Conservation (phyloP, 305 asterid genomes). For the Rubia balearica region DNA sequence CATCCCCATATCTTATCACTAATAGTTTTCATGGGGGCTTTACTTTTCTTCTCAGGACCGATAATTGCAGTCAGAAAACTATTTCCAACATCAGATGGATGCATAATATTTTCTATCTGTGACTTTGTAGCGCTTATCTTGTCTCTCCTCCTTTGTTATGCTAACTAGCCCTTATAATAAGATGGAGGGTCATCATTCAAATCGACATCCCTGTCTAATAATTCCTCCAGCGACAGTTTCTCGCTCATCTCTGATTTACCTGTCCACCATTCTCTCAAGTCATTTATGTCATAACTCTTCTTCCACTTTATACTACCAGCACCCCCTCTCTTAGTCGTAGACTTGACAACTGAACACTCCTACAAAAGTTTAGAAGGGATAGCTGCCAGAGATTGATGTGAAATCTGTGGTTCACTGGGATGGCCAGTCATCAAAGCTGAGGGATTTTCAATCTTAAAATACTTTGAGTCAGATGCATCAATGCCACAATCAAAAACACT, state of each 20-base stretch:
- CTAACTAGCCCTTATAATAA: slow-evolving; percentile 42
- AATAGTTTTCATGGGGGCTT: slow-evolving; percentile 1
- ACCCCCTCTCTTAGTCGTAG: slow-evolving; percentile 19
- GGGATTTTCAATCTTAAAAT: slow-evolving; percentile 30
- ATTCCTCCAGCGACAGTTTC: slow-evolving; percentile 53
- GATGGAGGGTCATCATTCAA: slow-evolving; percentile 62
- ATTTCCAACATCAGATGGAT: slow-evolving; percentile 26
- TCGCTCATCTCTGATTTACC: slow-evolving; percentile 78
- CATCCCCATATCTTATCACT: too few species aligned
- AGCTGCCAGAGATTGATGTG: slow-evolving; percentile 49
- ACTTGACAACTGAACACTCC: slow-evolving; percentile 28
- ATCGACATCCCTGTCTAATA: slow-evolving; percentile 67
- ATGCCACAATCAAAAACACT: slow-evolving; percentile 22
- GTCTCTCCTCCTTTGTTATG: slow-evolving; percentile 40
- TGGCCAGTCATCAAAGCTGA: slow-evolving; percentile 17
- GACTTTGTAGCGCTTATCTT: slow-evolving; percentile 62
- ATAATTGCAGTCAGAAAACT: slow-evolving; percentile 15
- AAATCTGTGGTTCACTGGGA: slow-evolving; percentile 39
- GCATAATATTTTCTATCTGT: slow-evolving; percentile 45
- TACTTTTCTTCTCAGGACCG: slow-evolving; percentile 35
- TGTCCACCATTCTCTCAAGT: slow-evolving; percentile 66
- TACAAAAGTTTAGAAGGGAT: slow-evolving; percentile 48
- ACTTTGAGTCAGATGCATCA: slow-evolving; percentile 28
- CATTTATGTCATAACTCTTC: slow-evolving; percentile 25
- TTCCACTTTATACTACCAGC: slow-evolving; percentile 23